Conservation (phyloP, 495 filamentous ascomycete genomes). For the Penicillium coffeae region DNA sequence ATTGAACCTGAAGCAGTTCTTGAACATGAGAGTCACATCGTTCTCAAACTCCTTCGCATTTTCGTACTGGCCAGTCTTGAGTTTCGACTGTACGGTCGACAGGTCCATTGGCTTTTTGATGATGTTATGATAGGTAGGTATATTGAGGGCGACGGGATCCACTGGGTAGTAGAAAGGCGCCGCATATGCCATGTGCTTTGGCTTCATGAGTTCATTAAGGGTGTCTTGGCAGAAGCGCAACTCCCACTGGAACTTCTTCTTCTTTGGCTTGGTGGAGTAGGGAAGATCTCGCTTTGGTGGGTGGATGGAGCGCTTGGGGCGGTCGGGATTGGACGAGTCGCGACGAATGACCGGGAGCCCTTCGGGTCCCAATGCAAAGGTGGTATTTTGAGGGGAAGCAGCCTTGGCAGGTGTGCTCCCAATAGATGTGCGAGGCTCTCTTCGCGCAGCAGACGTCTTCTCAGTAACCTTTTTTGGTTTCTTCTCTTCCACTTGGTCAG, state of each 20-base stretch:
- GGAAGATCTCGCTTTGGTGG: constrained; percentile 85
- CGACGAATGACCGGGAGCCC: constrained; percentile 91
- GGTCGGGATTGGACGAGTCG: constrained; percentile 71
- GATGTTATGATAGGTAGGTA: constrained; percentile 86
- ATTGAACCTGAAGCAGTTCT: constrained; percentile 92
- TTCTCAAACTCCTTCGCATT: constrained; percentile 79
- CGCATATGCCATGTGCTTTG: constrained; percentile 61
- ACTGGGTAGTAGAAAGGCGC: constrained; percentile 76
- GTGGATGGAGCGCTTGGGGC: constrained; percentile 92
- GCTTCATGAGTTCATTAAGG: constrained; percentile 71
- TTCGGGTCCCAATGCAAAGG: constrained; percentile 79
- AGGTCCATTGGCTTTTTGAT: constrained; percentile 98
- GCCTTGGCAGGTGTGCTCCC: constrained; percentile 37
- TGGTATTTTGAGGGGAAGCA: constrained; percentile 51
- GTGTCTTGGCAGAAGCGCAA: constrained; percentile 85
- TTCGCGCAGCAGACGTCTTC: constrained; percentile 48
- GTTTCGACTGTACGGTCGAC: constrained; percentile 67
- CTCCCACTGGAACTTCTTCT: constrained; percentile 89
- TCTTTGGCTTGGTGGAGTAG: constrained; percentile 78
- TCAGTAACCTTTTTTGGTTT: constrained; percentile 51
- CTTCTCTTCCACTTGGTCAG: constrained; percentile 59
- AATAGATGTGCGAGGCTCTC: constrained; percentile 48
- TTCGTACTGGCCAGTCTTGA: constrained; percentile 76
- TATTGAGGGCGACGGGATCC: constrained; percentile 90
- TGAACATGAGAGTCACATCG: constrained; percentile 78